Conservation (phyloP, 2,329 filamentous ascomycete genomes). For the Cladobotryum mycophilum region DNA sequence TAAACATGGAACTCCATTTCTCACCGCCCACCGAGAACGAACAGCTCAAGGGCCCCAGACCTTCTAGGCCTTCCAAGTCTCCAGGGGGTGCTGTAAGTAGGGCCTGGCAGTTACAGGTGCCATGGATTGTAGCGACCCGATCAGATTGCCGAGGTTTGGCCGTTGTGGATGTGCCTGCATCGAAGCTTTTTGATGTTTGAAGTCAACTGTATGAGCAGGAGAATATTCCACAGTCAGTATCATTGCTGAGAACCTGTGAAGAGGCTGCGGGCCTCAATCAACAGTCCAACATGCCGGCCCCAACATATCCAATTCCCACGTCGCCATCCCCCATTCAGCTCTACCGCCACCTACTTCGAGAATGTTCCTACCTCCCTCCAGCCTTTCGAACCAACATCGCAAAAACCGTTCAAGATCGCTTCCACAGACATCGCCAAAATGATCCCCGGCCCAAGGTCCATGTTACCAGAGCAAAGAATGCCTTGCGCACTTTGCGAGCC, state of each 20-base stretch:
- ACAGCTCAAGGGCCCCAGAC: too few relatives aligned
- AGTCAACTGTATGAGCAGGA: too few relatives aligned
- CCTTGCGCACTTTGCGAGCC: conserved; percentile 44
- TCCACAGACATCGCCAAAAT: conserved; percentile 34
- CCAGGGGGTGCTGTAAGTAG: too few relatives aligned
- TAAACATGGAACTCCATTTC: too few relatives aligned
- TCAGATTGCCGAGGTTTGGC: conserved; percentile 6
- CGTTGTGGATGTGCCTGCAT: neutral
- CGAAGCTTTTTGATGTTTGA: too few relatives aligned
- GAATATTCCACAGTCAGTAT: neutral
- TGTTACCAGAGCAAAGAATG: conserved; percentile 35
- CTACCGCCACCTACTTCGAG: conserved; percentile 55
- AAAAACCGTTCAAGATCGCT: conserved; percentile 39
- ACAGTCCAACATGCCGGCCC: conserved; percentile 22
- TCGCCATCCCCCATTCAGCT: conserved; percentile 29
- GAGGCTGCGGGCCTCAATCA: neutral
- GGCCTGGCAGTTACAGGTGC: too few relatives aligned
- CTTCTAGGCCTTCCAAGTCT: too few relatives aligned
- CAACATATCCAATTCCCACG: conserved; percentile 19
- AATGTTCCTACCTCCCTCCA: conserved; percentile 53
- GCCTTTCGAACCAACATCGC: conserved; percentile 40
- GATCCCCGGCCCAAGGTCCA: conserved; percentile 22
- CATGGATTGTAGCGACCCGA: too few relatives aligned
- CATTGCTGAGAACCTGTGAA: neutral
- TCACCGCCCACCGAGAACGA: too few relatives aligned